Percentiles rank a stretch among this genome's conserved stretches.
phyloP scores from a whole-genome alignment of 2,329 filamentous ascomycete genomes.

The Alternaria dauci region DNA sequence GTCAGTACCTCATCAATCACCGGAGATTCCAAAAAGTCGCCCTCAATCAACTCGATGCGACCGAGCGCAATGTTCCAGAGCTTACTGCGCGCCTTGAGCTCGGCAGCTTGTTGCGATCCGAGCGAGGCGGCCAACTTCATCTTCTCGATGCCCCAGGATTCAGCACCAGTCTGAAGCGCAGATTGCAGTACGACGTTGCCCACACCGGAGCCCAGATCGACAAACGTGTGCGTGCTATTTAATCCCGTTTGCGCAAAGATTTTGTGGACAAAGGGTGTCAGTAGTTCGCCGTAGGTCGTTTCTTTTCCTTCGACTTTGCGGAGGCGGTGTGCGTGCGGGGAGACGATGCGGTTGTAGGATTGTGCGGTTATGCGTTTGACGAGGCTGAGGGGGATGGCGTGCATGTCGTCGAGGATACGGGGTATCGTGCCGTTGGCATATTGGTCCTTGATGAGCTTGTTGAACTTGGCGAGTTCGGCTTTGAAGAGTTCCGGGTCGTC shows the following conservation, averaged over 20 bases:
- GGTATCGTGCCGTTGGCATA: conserved; percentile 75
- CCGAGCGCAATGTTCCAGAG: conserved; percentile 89
- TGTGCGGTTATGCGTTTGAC: conserved; percentile 85
- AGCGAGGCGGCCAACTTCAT: conserved; percentile 89
- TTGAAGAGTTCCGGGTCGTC: conserved; percentile 75
- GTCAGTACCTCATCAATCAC: conserved; percentile 77
- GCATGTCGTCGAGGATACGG: conserved; percentile 73
- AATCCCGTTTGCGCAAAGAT: conserved; percentile 82
- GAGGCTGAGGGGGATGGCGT: conserved; percentile 70
- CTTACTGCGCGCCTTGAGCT: conserved; percentile 84
- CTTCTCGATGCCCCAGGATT: conserved; percentile 96
- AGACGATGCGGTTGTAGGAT: conserved; percentile 91
- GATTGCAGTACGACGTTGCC: conserved; percentile 96
- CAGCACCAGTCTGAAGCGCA: conserved; percentile 89
- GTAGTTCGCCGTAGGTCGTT: conserved; percentile 93
- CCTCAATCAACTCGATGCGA: conserved; percentile 78
- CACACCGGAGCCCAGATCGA: conserved; percentile 94
- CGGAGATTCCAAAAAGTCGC: conserved; percentile 80
- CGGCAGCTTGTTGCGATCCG: conserved; percentile 78
- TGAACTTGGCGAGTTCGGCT: conserved; percentile 78
- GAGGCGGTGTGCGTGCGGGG: conserved; percentile 83
- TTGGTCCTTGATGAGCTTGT: conserved; percentile 70
- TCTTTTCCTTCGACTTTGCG: conserved; percentile 88
- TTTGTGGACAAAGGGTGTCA: conserved; percentile 82
- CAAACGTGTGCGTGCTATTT: conserved; percentile 84